Percentiles rank a stretch among this genome's conserved stretches.
Evolutionary conservation across 202 grass and related monocot genomes (phyloP).

Genomic region (Zoysia matrella): DNA sequence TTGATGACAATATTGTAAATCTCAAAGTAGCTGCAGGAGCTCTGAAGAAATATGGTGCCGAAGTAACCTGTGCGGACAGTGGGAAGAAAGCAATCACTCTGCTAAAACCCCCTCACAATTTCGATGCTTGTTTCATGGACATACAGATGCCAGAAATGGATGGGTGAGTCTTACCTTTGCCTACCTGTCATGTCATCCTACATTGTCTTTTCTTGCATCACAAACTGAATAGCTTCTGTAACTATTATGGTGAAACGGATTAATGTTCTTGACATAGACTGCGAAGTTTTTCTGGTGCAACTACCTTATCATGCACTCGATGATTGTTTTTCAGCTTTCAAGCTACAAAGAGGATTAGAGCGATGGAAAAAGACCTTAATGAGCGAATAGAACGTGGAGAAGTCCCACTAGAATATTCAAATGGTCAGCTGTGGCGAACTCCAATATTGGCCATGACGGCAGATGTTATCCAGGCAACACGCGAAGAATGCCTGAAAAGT

Average conservation of each 20-base stretch:
- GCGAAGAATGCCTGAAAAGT: no score
- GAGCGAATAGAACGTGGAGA: no score
- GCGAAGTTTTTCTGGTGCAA: background rate
- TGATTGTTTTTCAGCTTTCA: constrained; percentile 74
- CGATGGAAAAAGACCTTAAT: constrained; percentile 54
- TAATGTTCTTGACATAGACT: constrained; percentile 11
- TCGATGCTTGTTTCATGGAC: no score
- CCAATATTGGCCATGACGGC: constrained; percentile 86
- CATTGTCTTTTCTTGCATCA: background rate
- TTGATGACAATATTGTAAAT: no score
- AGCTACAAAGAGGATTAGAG: constrained; percentile 83
- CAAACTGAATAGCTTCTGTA: background rate
- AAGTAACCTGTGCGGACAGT: constrained; percentile 73
- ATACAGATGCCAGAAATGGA: no score
- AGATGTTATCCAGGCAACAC: no score
- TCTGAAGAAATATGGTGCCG: constrained; percentile 92
- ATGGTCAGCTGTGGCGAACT: constrained; percentile 66
- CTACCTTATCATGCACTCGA: constrained; percentile 1
- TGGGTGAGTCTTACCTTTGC: no score
- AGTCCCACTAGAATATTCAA: constrained; percentile 47
- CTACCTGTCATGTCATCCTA: constrained; percentile 3
- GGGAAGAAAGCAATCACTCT: constrained; percentile 71
- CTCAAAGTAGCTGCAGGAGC: constrained; percentile 82
- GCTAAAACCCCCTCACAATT: constrained; percentile 14
- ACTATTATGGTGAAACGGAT: background rate